These are phyloP conservation scores for Globisporangium megalacanthum DNA, from an alignment of 352 stramenopile species.

Conservation along the genomic window DNA sequence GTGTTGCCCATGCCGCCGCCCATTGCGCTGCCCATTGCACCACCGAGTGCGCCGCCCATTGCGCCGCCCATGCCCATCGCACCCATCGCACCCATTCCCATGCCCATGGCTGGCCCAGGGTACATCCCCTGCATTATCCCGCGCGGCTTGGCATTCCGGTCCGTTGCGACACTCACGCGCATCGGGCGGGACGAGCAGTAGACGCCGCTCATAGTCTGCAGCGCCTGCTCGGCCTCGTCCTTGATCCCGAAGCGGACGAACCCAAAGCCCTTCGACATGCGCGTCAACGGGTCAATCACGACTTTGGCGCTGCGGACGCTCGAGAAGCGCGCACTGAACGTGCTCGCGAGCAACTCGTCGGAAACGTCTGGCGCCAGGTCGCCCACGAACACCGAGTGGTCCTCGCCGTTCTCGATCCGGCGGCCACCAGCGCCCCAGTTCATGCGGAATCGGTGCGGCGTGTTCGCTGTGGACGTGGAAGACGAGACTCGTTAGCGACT, in stretches of 20 bases:
- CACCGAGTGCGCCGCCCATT: background rate
- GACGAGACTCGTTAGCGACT: too few species aligned
- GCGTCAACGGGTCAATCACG: conserved; percentile 85
- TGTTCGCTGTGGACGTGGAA: conserved; percentile 53
- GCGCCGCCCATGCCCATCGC: background rate
- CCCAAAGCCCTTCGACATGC: conserved; percentile 90
- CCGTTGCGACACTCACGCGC: conserved; percentile 87
- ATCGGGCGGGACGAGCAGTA: conserved; percentile 86
- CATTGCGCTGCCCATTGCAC: background rate
- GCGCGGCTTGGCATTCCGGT: conserved; percentile 52
- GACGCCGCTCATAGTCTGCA: conserved; percentile 89
- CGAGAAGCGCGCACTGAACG: conserved; percentile 74
- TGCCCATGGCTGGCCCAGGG: conserved; percentile 19
- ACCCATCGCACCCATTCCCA: background rate
- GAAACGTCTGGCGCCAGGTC: conserved; percentile 89
- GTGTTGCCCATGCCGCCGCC: conserved; percentile 9
- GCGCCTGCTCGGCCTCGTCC: conserved; percentile 80
- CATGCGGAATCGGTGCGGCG: conserved; percentile 86
- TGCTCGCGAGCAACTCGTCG: conserved; percentile 81
- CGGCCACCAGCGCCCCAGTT: conserved; percentile 89
- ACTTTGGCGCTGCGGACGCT: conserved; percentile 87
- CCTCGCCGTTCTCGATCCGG: conserved; percentile 74
- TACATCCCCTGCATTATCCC: conserved; percentile 12
- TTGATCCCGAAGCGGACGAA: conserved; percentile 90
- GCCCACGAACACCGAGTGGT: conserved; percentile 91